phyloP scores from a whole-genome alignment of 2,329 filamentous ascomycete genomes.

The Trichophyton schoenleinii region DNA sequence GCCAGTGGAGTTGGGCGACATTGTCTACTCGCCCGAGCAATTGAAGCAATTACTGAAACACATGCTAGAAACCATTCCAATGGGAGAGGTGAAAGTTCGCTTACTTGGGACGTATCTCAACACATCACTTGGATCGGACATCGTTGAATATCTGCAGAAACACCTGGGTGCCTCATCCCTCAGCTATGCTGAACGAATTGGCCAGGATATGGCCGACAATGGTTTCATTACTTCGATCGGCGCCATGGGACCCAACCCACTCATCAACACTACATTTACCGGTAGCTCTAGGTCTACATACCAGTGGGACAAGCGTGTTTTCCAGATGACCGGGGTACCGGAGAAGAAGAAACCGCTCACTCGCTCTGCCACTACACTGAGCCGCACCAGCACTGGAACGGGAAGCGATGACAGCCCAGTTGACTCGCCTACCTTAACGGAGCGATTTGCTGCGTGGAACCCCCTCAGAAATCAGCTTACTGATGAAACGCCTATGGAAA shows the following conservation, averaged over 20 bases:
- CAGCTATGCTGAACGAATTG: conserved; percentile 84
- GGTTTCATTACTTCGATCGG: conserved; percentile 84
- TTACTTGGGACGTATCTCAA: conserved; percentile 93
- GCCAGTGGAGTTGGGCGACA: conserved; percentile 78
- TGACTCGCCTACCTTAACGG: conserved; percentile 77
- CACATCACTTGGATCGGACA: conserved; percentile 79
- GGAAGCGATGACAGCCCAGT: conserved; percentile 42
- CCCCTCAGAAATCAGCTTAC: conserved; percentile 77
- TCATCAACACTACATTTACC: conserved; percentile 61
- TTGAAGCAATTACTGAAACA: conserved; percentile 80
- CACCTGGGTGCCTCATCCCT: conserved; percentile 73
- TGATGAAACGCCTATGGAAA: conserved; percentile 84
- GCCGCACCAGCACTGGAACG: conserved; percentile 61
- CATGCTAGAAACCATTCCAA: conserved; percentile 73
- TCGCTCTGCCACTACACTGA: conserved; percentile 26
- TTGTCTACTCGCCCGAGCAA: conserved; percentile 71
- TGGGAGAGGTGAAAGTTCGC: conserved; percentile 86
- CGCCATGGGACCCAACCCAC: conserved; percentile 54
- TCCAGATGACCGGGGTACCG: conserved; percentile 72
- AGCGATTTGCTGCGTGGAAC: conserved; percentile 87
- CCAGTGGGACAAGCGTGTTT: conserved; percentile 89
- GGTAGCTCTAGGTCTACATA: conserved; percentile 97
- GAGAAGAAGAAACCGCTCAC: conserved; percentile 64
- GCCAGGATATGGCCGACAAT: conserved; percentile 76
- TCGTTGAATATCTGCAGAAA: conserved; percentile 88